Base-by-base conservation (phyloP, 108 stramenopile genomes). In the Pseudonitzschia delicatissima region DNA sequence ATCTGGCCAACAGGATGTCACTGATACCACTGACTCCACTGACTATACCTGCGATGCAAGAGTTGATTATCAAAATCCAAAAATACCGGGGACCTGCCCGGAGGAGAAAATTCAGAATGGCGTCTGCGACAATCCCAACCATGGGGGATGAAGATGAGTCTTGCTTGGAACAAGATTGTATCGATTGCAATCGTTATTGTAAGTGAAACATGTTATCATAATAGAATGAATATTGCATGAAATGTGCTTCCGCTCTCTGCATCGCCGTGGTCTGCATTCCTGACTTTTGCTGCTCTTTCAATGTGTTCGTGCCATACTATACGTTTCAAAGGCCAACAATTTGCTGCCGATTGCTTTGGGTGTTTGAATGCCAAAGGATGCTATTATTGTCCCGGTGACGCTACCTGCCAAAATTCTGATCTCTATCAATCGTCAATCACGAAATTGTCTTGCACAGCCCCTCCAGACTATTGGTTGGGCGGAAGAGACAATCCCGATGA, bases 311-410 rank as follows among this genome's bases (percentile, higher is more conserved):
- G 8, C 37, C 5, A 5, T 37, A 37, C 37, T 37, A 37, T 5
- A 44, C 42, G 2, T 51, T 49, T 23, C 50, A 29, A 18, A 51
- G 50, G 50, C 50, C 8, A 15, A 32, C 32, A 59, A 26, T 73
- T 61, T 29, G 13, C 51, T 26, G 39, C 31, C n/a, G 59, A 73
- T 62, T 73, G 73, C 37, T 20, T 18, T 4, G 34, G 66, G 7
- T 73, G 73, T 32, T 13, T 67, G 1, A 45, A 36, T 9, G 49
- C 65, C n/a, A 34, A 61, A 39, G 73, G 73, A 7, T 73, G 73
- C 50, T 66, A 33, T 51, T 73, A 51, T 31, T 73, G 73, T 73
- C 73, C 73, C 11, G 59, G 50, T 7, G 73, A 73, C 61, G 65
- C 66, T 3, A 62, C 49, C 21, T 73, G 73, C 45, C 32, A 32